Evolutionary conservation across 1,139 yeast genomes (phyloP), one percentile per base, ranked within the genome.

Genomic region (Yamadazyma pseudoaaseri): DNA sequence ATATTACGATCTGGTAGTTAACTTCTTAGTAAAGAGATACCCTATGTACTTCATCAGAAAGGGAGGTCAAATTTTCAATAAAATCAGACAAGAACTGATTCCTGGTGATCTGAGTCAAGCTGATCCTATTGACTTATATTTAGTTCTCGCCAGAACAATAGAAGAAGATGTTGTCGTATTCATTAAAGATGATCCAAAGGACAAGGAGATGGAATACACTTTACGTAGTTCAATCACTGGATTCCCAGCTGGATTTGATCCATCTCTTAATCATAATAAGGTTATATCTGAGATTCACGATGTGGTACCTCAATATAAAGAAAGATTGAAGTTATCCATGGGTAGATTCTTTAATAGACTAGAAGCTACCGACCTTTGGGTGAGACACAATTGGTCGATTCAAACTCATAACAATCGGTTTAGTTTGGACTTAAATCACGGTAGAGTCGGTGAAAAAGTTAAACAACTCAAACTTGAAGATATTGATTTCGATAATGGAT

Each of bases 231-330:
- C 58, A 9, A 49, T 65, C 8, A 62, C 62, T 9, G 72, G 71
- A 5, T 65, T 64, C 29, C 71, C 73, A 3, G 62, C 68, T 4
- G 73, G 73, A 2, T 67, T 68, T 43, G 72, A 65, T 41, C 73
- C 74, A 3, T 51, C 60, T 7, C 45, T 43, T 3, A 49, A 54
- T 29, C 57, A 54, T 39, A 54, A 65, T 43, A 48, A 60, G 42
- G 66, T 70, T 3, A 54, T 69, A 2, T 66, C 72, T 2, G 48
- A 44, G 31, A 65, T 68, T 31, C 75, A 69, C 37, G 49, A 41
- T 4, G 71, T 70, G 2, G 74, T 68, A 1, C 75, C 74, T 5
- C 70, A 67, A 38, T 69, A 69, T 39, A 37, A 48, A 26, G 38
- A 49, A 4, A 49, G 68, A 22, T 51, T 69, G 16, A 51, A 58